phyloP scores from a whole-genome alignment of 345 rosid genomes.

The Passiflora organensis region DNA sequence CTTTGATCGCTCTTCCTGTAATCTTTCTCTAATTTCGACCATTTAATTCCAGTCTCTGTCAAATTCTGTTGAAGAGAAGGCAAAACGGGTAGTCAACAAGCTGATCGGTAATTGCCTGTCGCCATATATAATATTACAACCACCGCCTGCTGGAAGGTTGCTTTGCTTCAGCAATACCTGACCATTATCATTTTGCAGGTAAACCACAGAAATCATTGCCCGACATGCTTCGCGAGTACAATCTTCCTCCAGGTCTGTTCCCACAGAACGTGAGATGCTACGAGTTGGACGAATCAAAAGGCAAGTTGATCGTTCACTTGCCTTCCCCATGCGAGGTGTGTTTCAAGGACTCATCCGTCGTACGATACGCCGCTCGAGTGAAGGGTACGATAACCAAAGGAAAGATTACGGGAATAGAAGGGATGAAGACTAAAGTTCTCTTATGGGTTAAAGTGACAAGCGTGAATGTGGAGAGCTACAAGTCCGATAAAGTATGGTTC shows the following conservation, averaged over 20 bases:
- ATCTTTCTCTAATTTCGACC: too few species aligned
- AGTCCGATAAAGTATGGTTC: conserved; percentile 92
- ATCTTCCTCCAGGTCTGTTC: conserved; percentile 83
- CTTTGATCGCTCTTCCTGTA: too few species aligned
- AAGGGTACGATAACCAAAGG: conserved; percentile 72
- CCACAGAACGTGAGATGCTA: conserved; percentile 82
- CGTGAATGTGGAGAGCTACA: conserved; percentile 59
- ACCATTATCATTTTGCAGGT: conserved; percentile 32
- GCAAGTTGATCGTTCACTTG: conserved; percentile 71
- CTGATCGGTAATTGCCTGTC: conserved; percentile 85
- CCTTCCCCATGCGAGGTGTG: conserved; percentile 72
- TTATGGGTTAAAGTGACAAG: conserved; percentile 90
- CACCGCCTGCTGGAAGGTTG: too few species aligned
- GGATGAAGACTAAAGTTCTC: conserved; percentile 91
- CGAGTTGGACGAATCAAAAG: conserved; percentile 81
- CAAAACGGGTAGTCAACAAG: conserved; percentile 95
- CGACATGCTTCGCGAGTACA: conserved; percentile 87
- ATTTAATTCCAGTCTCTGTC: conserved; percentile 63
- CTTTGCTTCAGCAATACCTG: too few species aligned
- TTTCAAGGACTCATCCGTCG: conserved; percentile 78
- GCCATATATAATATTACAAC: too few species aligned
- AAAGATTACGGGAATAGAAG: conserved; percentile 75
- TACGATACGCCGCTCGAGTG: conserved; percentile 76
- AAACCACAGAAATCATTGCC: conserved; percentile 70
- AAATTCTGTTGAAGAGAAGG: conserved; percentile 89